Evolutionary conservation across 1,284 basidiomycete species (phyloP).

Genomic region (Irpex sp.): DNA sequence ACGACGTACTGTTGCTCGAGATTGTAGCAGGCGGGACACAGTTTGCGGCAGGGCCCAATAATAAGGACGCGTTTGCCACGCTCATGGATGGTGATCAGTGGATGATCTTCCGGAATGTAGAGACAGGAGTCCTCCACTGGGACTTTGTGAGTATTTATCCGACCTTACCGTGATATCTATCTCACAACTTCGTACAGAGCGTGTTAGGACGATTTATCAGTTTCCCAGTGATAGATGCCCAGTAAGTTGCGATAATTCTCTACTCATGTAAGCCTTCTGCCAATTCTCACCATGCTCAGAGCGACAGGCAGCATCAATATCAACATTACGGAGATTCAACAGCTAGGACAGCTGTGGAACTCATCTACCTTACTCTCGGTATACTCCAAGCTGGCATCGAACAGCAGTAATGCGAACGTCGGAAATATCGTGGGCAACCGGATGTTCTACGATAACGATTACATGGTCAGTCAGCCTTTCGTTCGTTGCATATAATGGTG

Average conservation of each 20-base stretch:
- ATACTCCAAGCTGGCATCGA: conserved; percentile 34
- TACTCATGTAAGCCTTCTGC: neutral
- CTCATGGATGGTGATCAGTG: conserved; percentile 52
- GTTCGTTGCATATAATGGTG: too few relatives aligned
- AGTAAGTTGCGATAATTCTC: conserved; percentile 36
- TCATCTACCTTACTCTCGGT: conserved; percentile 41
- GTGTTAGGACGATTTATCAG: conserved; percentile 59
- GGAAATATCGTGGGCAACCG: conserved; percentile 57
- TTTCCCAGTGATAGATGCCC: conserved; percentile 54
- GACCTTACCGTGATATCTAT: neutral
- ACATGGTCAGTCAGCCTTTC: conserved; percentile 45
- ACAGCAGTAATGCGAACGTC: conserved; percentile 47
- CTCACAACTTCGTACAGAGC: conserved; percentile 34
- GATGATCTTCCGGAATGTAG: conserved; percentile 63
- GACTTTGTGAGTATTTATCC: conserved; percentile 48
- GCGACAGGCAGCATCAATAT: conserved; percentile 55
- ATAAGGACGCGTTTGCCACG: conserved; percentile 42
- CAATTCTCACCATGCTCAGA: conserved; percentile 27
- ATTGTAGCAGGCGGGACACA: conserved; percentile 50
- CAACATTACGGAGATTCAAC: conserved; percentile 48
- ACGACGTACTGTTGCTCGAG: conserved; percentile 50
- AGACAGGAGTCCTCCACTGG: conserved; percentile 58
- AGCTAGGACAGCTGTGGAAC: conserved; percentile 50
- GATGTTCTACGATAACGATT: conserved; percentile 67
- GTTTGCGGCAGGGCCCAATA: conserved; percentile 38